phyloP scores from a whole-genome alignment of 257 asterid genomes.

The Ocimum tenuiflorum region DNA sequence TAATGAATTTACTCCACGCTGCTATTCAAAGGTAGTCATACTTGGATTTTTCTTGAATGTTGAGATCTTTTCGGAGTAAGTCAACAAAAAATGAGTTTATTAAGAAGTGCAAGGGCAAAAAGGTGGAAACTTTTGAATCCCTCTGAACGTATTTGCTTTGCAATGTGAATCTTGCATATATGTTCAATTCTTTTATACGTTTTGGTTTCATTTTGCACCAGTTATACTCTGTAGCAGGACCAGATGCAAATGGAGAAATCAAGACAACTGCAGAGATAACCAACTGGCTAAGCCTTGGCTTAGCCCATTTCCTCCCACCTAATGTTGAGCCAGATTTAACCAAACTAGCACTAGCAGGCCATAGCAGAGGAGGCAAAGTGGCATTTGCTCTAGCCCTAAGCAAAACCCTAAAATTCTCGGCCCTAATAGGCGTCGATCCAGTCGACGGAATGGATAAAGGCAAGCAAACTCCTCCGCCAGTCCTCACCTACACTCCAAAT shows the following conservation, averaged over 20 bases:
- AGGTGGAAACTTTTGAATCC: too few relatives aligned
- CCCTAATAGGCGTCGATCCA: conserved; percentile 77
- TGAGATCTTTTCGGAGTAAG: too few relatives aligned
- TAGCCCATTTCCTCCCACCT: conserved; percentile 47
- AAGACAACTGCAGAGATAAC: conserved; percentile 47
- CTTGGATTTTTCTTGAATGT: too few relatives aligned
- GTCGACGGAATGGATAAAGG: conserved; percentile 71
- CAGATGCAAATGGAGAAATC: conserved; percentile 60
- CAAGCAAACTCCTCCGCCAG: conserved; percentile 67
- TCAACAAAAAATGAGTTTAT: too few relatives aligned
- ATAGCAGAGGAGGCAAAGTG: conserved; percentile 86
- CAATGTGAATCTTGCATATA: too few relatives aligned
- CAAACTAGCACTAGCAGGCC: conserved; percentile 65
- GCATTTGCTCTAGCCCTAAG: conserved; percentile 56
- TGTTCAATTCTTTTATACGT: background rate
- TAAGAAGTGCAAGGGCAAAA: too few relatives aligned
- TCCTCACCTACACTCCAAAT: conserved; percentile 55
- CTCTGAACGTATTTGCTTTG: too few relatives aligned
- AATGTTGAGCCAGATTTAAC: conserved; percentile 45
- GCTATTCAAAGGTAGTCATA: too few relatives aligned
- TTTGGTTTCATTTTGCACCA: conserved; percentile 21
- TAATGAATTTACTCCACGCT: too few relatives aligned
- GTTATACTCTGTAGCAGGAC: conserved; percentile 61
- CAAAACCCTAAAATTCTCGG: conserved; percentile 48
- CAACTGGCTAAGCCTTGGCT: conserved; percentile 54